phyloP scores from a whole-genome alignment of 2,329 filamentous ascomycete species.

The Calonectria hawksworthii region DNA sequence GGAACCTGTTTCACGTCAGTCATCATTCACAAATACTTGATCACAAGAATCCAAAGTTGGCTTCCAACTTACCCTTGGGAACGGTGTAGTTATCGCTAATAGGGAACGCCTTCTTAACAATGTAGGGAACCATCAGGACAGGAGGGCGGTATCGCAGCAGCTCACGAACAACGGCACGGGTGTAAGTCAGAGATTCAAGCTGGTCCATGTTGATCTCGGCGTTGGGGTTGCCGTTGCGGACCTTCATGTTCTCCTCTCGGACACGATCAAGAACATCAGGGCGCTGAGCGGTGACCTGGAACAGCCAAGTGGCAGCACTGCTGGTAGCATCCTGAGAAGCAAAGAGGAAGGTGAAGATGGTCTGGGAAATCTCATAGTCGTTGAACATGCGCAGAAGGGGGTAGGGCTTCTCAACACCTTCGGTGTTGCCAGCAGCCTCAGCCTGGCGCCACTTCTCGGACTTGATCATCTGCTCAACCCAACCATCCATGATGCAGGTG shows the following conservation, averaged over 20 bases:
- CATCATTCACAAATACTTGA: slow-evolving; percentile 15
- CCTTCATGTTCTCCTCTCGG: slow-evolving; percentile 87
- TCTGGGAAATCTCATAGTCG: slow-evolving; percentile 93
- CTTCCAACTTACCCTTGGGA: slow-evolving; percentile 78
- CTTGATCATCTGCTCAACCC: slow-evolving; percentile 90
- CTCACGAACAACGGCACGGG: slow-evolving; percentile 91
- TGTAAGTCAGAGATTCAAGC: slow-evolving; percentile 90
- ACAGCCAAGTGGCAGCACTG: slow-evolving; percentile 93
- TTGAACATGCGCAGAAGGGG: slow-evolving; percentile 88
- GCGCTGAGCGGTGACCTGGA: slow-evolving; percentile 93
- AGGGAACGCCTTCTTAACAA: slow-evolving; percentile 95
- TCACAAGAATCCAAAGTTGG: too few species aligned
- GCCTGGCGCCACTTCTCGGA: slow-evolving; percentile 86
- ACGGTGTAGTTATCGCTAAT: slow-evolving; percentile 91
- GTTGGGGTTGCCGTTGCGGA: slow-evolving; percentile 81
- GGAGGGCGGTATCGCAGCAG: slow-evolving; percentile 94
- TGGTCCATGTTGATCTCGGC: slow-evolving; percentile 84
- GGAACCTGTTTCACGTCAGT: slow-evolving; percentile 66
- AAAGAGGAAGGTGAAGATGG: slow-evolving; percentile 96
- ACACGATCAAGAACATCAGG: slow-evolving; percentile 93
- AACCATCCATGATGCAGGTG: slow-evolving; percentile 95
- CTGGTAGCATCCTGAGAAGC: slow-evolving; percentile 97
- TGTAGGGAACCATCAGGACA: slow-evolving; percentile 96
- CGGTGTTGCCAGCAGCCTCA: slow-evolving; percentile 79
- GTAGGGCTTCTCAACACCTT: slow-evolving; percentile 83